phyloP scores from a whole-genome alignment of 768 basidiomycete genomes.

The Russula olivacea region DNA sequence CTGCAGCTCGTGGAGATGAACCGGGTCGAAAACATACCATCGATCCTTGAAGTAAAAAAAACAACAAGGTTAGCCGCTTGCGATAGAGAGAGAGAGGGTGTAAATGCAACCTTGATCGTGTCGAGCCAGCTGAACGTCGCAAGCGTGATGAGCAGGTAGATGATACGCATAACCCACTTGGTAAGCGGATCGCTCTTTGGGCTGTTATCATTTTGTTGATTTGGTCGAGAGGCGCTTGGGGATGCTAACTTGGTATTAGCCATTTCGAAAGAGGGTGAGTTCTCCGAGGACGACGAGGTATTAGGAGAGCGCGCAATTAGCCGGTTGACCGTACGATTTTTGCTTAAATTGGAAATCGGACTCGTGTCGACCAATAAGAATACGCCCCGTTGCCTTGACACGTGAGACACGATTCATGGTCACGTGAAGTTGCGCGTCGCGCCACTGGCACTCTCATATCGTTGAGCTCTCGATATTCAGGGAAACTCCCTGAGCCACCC shows the following conservation, averaged over 20 bases:
- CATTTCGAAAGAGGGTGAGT: not conserved
- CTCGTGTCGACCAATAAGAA: too few species aligned
- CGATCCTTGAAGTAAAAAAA: constrained; percentile 45
- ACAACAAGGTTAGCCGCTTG: not conserved
- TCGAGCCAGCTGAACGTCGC: constrained; percentile 22
- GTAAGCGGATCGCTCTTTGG: constrained; percentile 12
- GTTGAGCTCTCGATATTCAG: not conserved
- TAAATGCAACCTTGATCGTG: constrained; percentile 19
- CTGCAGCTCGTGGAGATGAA: constrained; percentile 63
- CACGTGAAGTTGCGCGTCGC: too few species aligned
- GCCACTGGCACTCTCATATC: too few species aligned
- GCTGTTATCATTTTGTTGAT: not conserved
- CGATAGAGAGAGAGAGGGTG: too few species aligned
- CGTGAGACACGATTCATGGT: too few species aligned
- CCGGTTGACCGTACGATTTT: not conserved
- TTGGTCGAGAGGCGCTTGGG: not conserved
- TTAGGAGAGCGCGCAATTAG: not conserved
- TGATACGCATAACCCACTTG: constrained; percentile 11
- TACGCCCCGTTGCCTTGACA: too few species aligned
- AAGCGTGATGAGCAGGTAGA: constrained; percentile 6
- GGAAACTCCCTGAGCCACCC: too few species aligned
- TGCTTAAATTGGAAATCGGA: not conserved
- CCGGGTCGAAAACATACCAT: constrained; percentile 84
- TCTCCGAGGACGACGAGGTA: not conserved
- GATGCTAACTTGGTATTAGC: not conserved